Conservation (phyloP, 257 asterid genomes). For the Thymus mandschuricus region DNA sequence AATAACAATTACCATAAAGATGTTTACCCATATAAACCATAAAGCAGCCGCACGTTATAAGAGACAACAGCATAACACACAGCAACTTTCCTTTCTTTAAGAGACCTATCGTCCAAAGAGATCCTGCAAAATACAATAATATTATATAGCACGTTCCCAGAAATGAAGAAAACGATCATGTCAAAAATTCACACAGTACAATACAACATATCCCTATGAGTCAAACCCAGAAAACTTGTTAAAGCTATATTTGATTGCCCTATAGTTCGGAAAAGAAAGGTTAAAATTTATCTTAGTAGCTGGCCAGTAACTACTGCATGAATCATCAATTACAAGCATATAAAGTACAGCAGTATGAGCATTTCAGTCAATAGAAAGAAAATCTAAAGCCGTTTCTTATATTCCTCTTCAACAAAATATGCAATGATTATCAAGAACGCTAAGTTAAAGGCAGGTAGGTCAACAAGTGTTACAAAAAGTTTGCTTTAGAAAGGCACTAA, state of each 20-base stretch:
- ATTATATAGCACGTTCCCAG: conserved; percentile 24
- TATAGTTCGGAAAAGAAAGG: neutral
- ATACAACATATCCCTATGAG: neutral
- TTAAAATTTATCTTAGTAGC: conserved; percentile 12
- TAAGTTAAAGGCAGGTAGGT: neutral
- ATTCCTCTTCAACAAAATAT: conserved; percentile 16
- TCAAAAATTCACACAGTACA: conserved; percentile 3
- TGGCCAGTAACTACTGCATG: conserved; percentile 1
- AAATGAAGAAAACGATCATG: conserved; percentile 23
- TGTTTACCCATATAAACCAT: conserved; percentile 7
- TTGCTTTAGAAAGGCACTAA: neutral
- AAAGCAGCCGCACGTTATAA: conserved; percentile 11
- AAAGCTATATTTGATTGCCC: neutral
- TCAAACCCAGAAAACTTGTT: conserved; percentile 16
- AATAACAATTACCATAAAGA: conserved; percentile 14
- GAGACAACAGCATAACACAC: conserved; percentile 26
- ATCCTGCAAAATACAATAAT: conserved; percentile 22
- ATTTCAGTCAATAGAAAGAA: conserved; percentile 15
- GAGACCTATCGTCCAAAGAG: conserved; percentile 26
- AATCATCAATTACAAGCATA: conserved; percentile 20
- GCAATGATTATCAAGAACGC: conserved; percentile 8
- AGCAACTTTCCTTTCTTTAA: conserved; percentile 14
- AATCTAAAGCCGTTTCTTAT: neutral
- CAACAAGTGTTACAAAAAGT: conserved; percentile 13
- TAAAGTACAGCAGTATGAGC: neutral